Conservation (phyloP, 129 eudicot genomes). For the sunflower (Helianthus annuus) region HanXRQr2.0-SUNRISE NC_035437.2:143809138-143809637, state of each 20-base stretch:
- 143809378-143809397: slow-evolving; percentile 79
- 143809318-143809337: slow-evolving; percentile 97
- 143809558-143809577: slow-evolving; percentile 77
- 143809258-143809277: slow-evolving; percentile 96
- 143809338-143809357: slow-evolving; percentile 85
- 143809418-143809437: slow-evolving; percentile 58
- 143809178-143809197: slow-evolving; percentile 92
- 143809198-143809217: slow-evolving; percentile 93
- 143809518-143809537: slow-evolving; percentile 78
- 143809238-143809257: slow-evolving; percentile 93
- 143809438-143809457: slow-evolving; percentile 76
- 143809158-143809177: slow-evolving; percentile 97
- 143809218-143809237: slow-evolving; percentile 84
- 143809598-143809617: slow-evolving; percentile 82
- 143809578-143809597: slow-evolving; percentile 77
- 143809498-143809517: slow-evolving; percentile 82
- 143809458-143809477: slow-evolving; percentile 67
- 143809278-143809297: slow-evolving; percentile 94
- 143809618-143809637: slow-evolving; percentile 91
- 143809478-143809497: slow-evolving; percentile 68
- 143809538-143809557: slow-evolving; percentile 79
- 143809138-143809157: slow-evolving; percentile 96
- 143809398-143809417: slow-evolving; percentile 73
- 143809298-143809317: slow-evolving; percentile 89
- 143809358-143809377: slow-evolving; percentile 92